Conservation (phyloP, 148 eudicot genomes). For the Rhododendron mucronatum region DNA sequence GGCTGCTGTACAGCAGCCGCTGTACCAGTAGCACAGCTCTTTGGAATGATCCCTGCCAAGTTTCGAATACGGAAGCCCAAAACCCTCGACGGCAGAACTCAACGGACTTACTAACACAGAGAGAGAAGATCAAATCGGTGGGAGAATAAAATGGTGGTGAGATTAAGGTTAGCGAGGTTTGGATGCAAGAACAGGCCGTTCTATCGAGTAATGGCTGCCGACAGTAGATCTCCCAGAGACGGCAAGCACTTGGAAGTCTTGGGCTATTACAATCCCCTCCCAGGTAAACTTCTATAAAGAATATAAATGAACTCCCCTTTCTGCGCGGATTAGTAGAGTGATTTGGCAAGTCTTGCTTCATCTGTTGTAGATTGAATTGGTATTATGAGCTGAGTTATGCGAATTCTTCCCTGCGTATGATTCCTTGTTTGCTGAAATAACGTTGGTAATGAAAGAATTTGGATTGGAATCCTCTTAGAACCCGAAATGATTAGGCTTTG, state of each 20-base stretch:
- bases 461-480: neutral
- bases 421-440: neutral
- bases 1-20: no score
- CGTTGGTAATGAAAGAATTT: neutral
- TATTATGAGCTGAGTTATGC: neutral
- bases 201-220: conserved; percentile 87
- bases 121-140: neutral
- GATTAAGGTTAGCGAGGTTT: conserved; percentile 68
- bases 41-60: neutral
- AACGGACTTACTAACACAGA: neutral
- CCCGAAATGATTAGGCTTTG: neutral
- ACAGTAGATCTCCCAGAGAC: conserved; percentile 87
- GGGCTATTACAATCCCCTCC: conserved; percentile 90
- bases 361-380: neutral
- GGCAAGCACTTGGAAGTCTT: conserved; percentile 92
- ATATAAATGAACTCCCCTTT: neutral
- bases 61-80: neutral
- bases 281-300: conserved; percentile 38
- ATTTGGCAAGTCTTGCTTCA: neutral
- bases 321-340: neutral
- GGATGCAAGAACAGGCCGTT: conserved; percentile 84
- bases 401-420: neutral
- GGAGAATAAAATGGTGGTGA: conserved; percentile 57
- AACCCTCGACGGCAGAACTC: neutral
- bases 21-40: no score